phyloP scores from a whole-genome alignment of 371 early-diverging fungal genomes.

The Rhizomucor miehei region DNA sequence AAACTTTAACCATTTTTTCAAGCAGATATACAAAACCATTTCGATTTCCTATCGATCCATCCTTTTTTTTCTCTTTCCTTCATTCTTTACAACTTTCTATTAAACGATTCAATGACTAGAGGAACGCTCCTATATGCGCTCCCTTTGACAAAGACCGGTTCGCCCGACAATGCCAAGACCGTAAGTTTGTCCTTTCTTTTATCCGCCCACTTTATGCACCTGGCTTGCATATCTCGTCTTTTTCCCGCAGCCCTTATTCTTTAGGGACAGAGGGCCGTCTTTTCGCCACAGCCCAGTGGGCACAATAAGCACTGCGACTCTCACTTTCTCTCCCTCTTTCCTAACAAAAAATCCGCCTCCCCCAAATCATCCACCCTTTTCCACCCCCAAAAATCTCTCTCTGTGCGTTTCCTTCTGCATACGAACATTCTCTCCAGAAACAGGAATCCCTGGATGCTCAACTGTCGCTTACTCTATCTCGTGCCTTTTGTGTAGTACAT shows the following conservation, averaged over 20 bases:
- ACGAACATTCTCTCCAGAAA: conserved; percentile 21
- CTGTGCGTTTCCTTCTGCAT: conserved; percentile 12
- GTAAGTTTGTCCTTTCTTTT: conserved; percentile 28
- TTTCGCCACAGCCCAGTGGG: not conserved
- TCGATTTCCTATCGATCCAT: not conserved
- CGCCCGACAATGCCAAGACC: conserved; percentile 51
- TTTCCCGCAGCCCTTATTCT: not conserved
- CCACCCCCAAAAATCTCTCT: conserved; percentile 2
- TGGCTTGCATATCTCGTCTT: conserved; percentile 1
- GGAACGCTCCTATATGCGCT: conserved; percentile 34
- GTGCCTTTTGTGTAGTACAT: conserved; percentile 55
- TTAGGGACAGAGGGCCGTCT: not conserved
- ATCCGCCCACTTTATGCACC: conserved; percentile 3
- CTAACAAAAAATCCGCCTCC: not conserved
- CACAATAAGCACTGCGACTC: not conserved
- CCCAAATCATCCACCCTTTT: not conserved
- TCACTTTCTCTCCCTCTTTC: not conserved
- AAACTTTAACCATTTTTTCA: not conserved
- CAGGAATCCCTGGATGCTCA: not conserved
- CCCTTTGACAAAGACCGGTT: conserved; percentile 57
- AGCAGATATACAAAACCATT: not conserved
- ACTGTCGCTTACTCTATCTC: not conserved
- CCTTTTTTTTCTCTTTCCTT: conserved; percentile 12
- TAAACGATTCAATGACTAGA: not conserved
- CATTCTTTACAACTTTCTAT: conserved; percentile 2